phyloP scores from a whole-genome alignment of 2,329 filamentous ascomycete genomes.

The Calonectria pteridis region DNA sequence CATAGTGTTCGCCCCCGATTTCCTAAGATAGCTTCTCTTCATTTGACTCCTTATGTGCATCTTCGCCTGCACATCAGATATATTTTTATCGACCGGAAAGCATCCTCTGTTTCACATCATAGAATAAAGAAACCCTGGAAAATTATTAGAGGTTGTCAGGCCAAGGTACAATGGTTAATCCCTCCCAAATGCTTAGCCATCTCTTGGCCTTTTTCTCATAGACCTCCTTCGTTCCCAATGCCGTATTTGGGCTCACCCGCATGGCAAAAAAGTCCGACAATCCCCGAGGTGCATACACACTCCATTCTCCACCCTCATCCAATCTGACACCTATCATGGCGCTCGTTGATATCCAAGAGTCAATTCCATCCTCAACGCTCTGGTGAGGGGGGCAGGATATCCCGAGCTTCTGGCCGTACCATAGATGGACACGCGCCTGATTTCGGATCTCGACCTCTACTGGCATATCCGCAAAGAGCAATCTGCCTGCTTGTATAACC shows the following conservation, averaged over 20 bases:
- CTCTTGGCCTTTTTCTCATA: conserved; percentile 49
- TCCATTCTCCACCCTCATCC: conserved; percentile 43
- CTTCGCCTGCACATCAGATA: no score
- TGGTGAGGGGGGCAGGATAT: conserved; percentile 44
- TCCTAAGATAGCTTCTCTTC: no score
- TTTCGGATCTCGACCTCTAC: conserved; percentile 54
- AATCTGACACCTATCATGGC: conserved; percentile 49
- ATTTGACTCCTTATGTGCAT: no score
- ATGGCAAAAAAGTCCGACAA: conserved; percentile 52
- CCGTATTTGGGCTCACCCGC: conserved; percentile 48
- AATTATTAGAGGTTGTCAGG: no score
- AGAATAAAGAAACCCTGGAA: no score
- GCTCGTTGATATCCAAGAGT: conserved; percentile 51
- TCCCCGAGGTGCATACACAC: conserved; percentile 51
- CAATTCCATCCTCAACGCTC: conserved; percentile 49
- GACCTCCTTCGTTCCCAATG: conserved; percentile 40
- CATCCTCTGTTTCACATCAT: no score
- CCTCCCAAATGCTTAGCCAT: conserved; percentile 48
- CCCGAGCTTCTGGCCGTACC: conserved; percentile 50
- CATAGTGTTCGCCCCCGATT: no score
- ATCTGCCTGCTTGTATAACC: conserved; percentile 45
- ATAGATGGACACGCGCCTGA: conserved; percentile 53
- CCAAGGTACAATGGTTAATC: conserved; percentile 26
- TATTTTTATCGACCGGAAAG: no score
- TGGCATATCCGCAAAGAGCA: conserved; percentile 46